Evolutionary conservation across 1,284 basidiomycete species (phyloP), one percentile per base, ranked within the genome.

Genomic region (Hemileia vastatrix): DNA sequence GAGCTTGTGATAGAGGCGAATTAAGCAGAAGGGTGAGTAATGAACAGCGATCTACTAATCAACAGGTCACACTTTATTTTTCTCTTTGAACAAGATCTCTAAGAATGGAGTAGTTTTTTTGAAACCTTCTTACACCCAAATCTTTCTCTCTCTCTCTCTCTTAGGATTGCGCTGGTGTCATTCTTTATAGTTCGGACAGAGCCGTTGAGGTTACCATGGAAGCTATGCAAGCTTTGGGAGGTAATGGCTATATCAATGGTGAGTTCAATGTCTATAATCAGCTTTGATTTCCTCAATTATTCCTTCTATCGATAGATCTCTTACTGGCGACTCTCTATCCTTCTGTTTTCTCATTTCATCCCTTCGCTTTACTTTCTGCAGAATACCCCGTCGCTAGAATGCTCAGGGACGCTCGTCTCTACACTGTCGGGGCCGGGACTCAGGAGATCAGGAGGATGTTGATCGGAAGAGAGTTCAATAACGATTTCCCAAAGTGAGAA

Each of bases 181-280:
- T 95, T 66, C 76, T 95, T 47, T 93, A 90, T 76, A 87, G 88
- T 8, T 90, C 90, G 0, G 91, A 95, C 72, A 85, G 84, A 69
- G 86, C 89, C 11, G 84, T 93, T 33, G 88, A 93, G 75, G 88
- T 94, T n/a, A 84, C 90, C 1, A 78, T 47, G 63, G 90, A 94
- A 71, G 89, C 84, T 4, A 89, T 90, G 84, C 90, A 94, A 72
- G 90, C 87, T 74, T 79, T 93, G 58, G 90, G 90, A 63, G 90
- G 90, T 3, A 93, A 93, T 75, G 90, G 90, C 5, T 93, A 93
- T 73, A 90, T 92, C 74, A 90, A 92, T 49, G 90, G 94, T n/a
- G n/a, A n/a, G n/a, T n/a, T n/a, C n/a, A n/a, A n/a, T n/a, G n/a
- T n/a, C 27, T 27, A 27, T 27, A 27, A 27, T 27, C 27, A 27